phyloP scores from a whole-genome alignment of 2,329 filamentous ascomycete genomes.

The Coleophoma cylindrospora region DNA sequence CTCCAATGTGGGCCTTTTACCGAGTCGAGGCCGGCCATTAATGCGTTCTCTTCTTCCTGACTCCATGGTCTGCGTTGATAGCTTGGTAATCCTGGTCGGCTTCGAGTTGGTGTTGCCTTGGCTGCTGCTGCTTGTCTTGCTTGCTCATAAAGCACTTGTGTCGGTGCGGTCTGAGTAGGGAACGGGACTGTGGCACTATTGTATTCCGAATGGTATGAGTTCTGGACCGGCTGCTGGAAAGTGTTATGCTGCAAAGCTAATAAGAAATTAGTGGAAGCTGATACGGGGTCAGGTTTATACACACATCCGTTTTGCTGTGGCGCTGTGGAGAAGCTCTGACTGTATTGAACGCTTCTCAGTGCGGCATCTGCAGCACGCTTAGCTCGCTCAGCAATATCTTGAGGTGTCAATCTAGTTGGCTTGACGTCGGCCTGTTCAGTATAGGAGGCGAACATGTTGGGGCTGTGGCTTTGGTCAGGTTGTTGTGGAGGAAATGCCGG shows the following conservation, averaged over 20 bases:
- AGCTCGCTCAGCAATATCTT: constrained; percentile 9
- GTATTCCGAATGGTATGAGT: not conserved
- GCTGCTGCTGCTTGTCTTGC: constrained; percentile 49
- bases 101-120: constrained; percentile 44
- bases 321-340: not conserved
- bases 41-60: constrained; percentile 80
- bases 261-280: not conserved
- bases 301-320: constrained; percentile 10
- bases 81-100: constrained; percentile 45
- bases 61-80: constrained; percentile 73
- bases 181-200: constrained; percentile 15
- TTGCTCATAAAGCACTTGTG: constrained; percentile 51
- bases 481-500: constrained; percentile 10
- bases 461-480: not conserved
- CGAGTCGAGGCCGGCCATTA: constrained; percentile 83
- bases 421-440: not conserved
- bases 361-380: constrained; percentile 9
- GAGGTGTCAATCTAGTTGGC: constrained; percentile 1
- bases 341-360: not conserved
- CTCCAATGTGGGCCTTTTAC: constrained; percentile 93
- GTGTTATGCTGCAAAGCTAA: not conserved
- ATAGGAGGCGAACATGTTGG: constrained; percentile 4
- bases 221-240: not conserved
- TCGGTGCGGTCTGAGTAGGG: constrained; percentile 35
- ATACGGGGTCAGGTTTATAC: not conserved